Evolutionary conservation across 768 basidiomycete species (phyloP).

Genomic region (Amanita polypyramis): DNA sequence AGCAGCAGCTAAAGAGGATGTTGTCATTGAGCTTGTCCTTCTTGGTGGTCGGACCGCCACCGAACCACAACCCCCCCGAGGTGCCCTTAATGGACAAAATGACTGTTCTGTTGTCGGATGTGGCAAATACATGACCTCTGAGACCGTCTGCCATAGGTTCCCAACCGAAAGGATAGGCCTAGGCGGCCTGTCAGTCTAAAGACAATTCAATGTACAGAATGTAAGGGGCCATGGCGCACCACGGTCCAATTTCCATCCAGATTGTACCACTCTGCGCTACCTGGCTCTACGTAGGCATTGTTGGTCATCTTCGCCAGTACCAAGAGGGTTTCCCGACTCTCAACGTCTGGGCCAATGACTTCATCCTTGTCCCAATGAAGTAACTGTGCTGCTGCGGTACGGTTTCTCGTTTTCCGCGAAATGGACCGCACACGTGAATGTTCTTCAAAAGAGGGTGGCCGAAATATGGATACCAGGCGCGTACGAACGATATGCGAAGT

Average conservation of each 20-base stretch:
- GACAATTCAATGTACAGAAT: not conserved
- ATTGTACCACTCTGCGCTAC: slow-evolving; percentile 69
- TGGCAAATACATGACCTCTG: slow-evolving; percentile 86
- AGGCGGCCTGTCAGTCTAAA: not conserved
- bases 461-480: slow-evolving; percentile 26
- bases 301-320: slow-evolving; percentile 91
- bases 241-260: slow-evolving; percentile 51
- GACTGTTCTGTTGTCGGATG: slow-evolving; percentile 71
- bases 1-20: slow-evolving; percentile 88
- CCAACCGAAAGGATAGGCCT: slow-evolving; percentile 89
- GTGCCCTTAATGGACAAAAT: slow-evolving; percentile 92
- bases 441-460: slow-evolving; percentile 37
- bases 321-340: slow-evolving; percentile 63
- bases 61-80: slow-evolving; percentile 62
- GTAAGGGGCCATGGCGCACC: slow-evolving; percentile 23
- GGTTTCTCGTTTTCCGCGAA: slow-evolving; percentile 34
- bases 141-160: slow-evolving; percentile 81
- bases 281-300: slow-evolving; percentile 72
- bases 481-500: slow-evolving; percentile 28
- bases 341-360: slow-evolving; percentile 64
- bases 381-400: slow-evolving; percentile 9
- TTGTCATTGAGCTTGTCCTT: slow-evolving; percentile 96
- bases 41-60: slow-evolving; percentile 73
- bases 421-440: slow-evolving; percentile 32
- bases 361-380: slow-evolving; percentile 71